Base-by-base conservation (phyloP, 768 basidiomycete species). In the Dentipellis fragilis region DNA sequence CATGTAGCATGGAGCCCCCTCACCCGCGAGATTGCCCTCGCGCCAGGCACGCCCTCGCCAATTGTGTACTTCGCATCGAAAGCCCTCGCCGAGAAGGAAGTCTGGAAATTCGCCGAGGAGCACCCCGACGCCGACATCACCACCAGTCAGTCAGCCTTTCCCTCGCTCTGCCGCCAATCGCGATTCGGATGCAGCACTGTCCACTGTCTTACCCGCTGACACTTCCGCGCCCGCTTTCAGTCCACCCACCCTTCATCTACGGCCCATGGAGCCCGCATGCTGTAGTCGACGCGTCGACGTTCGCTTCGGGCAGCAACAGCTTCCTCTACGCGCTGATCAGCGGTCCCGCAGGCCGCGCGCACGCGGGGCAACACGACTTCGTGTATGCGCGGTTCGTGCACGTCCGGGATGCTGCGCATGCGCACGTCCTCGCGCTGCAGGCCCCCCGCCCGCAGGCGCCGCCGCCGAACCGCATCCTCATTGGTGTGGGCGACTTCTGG, bases 111-210 rank as follows among this genome's bases (percentile, higher is more conserved):
- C 39, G 52, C 40, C 19, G 11, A 23, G 16, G 52, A 40, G 11
- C 52, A 53, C 37, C 52, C 52, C 22, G 52, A 53, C 17, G 34
- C 42, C 39, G 52, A 53, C 52, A 45, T 53, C 21, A 45, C 52
- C 21, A 53, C 52, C 37, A 37, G 52, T 53, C 17, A 40, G 52
- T 53, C 42, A 7, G 10, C 50, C n/a, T 8, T 2, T 23, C 16
- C 29, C 35, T 21, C 12, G 47, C 17, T 42, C 42, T 34, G 52
- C 10, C 9, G n/a, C n/a, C 42, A 17, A 5, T 14, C 9, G 2
- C 8, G 19, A 45, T 42, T 8, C 12, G 40, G 8, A 42, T 10
- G 29, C 6, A 29, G 2, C n/a, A 45, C n/a, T 45, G 42, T 16
- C 42, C 12, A n/a, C n/a, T 45, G 51, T 34, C 9, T 9, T n/a